Evolutionary conservation across 108 stramenopile species (phyloP).

Genomic region (Cylindrotheca fusiformis): DNA sequence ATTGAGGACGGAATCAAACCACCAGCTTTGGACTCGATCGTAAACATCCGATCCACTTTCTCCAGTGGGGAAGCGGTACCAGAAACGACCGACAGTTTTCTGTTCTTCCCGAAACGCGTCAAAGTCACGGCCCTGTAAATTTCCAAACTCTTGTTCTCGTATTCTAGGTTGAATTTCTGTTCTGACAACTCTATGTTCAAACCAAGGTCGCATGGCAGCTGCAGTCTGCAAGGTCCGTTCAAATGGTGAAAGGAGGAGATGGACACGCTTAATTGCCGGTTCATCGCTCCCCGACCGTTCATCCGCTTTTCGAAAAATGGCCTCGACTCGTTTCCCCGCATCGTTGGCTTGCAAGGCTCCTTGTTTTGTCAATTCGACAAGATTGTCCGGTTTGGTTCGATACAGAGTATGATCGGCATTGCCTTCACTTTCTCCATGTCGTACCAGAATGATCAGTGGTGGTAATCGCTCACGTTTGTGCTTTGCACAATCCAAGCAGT

Average conservation of each 20-base stretch:
- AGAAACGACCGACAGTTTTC: conserved; percentile 50
- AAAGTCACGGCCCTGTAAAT: conserved; percentile 34
- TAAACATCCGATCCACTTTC: conserved; percentile 53
- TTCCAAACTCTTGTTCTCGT: conserved; percentile 53
- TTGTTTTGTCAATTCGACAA: conserved; percentile 40
- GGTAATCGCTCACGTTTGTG: conserved; percentile 24
- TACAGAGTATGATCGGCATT: conserved; percentile 35
- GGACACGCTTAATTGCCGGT: conserved; percentile 15
- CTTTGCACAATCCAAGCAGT: too few relatives aligned
- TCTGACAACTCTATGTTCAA: conserved; percentile 28
- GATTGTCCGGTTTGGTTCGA: conserved; percentile 33
- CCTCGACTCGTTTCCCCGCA: conserved; percentile 47
- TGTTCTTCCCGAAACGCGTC: conserved; percentile 27
- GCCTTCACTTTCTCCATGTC: conserved; percentile 41
- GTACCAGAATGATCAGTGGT: conserved; percentile 27
- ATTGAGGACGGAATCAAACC: conserved; percentile 48
- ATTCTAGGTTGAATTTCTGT: conserved; percentile 34
- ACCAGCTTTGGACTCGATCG: conserved; percentile 47
- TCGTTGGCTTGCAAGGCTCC: conserved; percentile 51
- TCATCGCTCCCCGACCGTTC: too few relatives aligned
- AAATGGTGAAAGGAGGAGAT: conserved; percentile 55
- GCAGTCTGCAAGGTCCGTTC: conserved; percentile 50
- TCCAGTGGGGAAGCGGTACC: conserved; percentile 52
- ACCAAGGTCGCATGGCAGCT: conserved; percentile 8
- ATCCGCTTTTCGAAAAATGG: too few relatives aligned